These are phyloP conservation scores for Fusarium sp. DNA, from an alignment of 2,329 filamentous ascomycete genomes.

Conservation along the genomic window DNA sequence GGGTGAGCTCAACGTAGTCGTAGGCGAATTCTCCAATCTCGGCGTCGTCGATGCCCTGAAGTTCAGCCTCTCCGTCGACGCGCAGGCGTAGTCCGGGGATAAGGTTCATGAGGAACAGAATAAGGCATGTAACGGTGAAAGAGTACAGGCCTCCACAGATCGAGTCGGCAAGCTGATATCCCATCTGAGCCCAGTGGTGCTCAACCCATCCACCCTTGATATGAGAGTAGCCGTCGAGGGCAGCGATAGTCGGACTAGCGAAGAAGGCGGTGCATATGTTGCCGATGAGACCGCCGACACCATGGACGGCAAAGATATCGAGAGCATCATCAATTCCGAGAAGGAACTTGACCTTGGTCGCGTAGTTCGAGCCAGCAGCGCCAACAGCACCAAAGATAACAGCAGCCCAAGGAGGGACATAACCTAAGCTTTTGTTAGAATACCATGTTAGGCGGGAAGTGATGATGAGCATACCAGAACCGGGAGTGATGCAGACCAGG, in stretches of 20 bases:
- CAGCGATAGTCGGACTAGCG: slow-evolving; percentile 85
- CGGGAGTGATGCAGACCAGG: slow-evolving; percentile 88
- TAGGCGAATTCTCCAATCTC: slow-evolving; percentile 97
- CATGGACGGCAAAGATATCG: slow-evolving; percentile 89
- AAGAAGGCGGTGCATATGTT: slow-evolving; percentile 86
- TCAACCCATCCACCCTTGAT: slow-evolving; percentile 87
- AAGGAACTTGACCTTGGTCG: slow-evolving; percentile 90
- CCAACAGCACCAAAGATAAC: slow-evolving; percentile 83
- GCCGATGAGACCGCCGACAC: slow-evolving; percentile 80
- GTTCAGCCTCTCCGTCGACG: slow-evolving; percentile 80
- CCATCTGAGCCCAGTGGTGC: slow-evolving; percentile 84
- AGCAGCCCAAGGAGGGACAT: slow-evolving; percentile 85
- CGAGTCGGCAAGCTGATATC: slow-evolving; percentile 86
- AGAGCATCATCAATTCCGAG: slow-evolving; percentile 85
- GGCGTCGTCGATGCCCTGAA: slow-evolving; percentile 86
- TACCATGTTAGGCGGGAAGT: not conserved
- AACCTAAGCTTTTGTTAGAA: slow-evolving; percentile 59
- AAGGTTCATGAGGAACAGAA: slow-evolving; percentile 83
- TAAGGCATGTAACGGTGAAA: slow-evolving; percentile 80
- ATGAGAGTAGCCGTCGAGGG: slow-evolving; percentile 75
- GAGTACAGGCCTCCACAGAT: slow-evolving; percentile 81
- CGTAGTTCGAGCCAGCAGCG: slow-evolving; percentile 85
- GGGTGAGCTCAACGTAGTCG: slow-evolving; percentile 87
- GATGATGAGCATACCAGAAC: slow-evolving; percentile 68
- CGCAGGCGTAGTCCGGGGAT: slow-evolving; percentile 82